Base-by-base conservation (phyloP, 176 grass and related monocot genomes). In the Neostapfia colusana region DNA sequence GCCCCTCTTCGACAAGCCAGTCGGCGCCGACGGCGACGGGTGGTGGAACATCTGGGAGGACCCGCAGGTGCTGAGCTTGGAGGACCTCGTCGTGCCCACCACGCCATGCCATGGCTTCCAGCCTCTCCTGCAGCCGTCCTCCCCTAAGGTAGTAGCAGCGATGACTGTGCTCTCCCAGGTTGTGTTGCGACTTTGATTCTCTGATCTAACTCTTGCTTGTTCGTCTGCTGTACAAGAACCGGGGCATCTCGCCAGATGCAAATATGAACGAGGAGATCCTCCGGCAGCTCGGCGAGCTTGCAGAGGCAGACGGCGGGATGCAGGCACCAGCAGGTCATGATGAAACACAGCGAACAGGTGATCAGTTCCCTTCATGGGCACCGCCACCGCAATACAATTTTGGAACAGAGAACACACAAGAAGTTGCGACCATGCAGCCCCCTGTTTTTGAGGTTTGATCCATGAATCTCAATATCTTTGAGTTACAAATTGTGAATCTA, bases 41-140 rank as follows among this genome's bases (percentile, higher is more conserved):
- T 64, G 27, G 75, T 88, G 86, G 86, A 27, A 69, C 70, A 79
- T 85, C 74, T 91, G 88, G 84, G 93, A 97, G 49, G 80, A 86
- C 63, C 84, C 86, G 11, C 78, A 85, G 67, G 87, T 99, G 83
- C 77, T 99, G 28, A 92, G 91, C 72, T 54, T 99, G 41, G 89
- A 84, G 71, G 95, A 99, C 83, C 70, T 95, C 7, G 90, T 99
- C 79, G 85, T 95, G 44, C 91, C 91, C 25, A 99, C 91, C 68
- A 90, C 95, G 7, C 69, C 93, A 7, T 81, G 38, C 81, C 95
- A 99, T 90, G 89, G 85, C 4, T 99, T 99, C 89, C 82, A 94
- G 73, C 89, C 95, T 68, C 84, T 92, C 18, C 58, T 87, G 3
- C 85, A 82, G 50, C 77, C 91, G 4, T 74, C 87, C 0, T 87